Evolutionary conservation across 2,329 filamentous ascomycete species (phyloP), one percentile per base, ranked within the genome.

Genomic region (Aspergillus calidoustus): DNA sequence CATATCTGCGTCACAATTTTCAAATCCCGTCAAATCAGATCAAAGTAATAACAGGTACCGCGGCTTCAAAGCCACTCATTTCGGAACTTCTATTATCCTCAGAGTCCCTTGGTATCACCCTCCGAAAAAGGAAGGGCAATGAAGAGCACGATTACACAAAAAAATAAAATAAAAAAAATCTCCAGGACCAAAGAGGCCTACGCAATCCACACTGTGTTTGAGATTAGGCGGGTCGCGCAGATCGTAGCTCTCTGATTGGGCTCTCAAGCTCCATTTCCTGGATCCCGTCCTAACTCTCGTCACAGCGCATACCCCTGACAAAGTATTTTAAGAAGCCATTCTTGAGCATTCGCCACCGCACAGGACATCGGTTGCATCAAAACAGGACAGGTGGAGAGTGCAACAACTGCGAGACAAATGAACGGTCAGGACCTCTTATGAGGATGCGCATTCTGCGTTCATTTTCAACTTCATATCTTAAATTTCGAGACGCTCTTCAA

Each of bases 191-290:
- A 38, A 28, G 23, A 11, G 25, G 57, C 48, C 30, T 48, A 57
- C 62, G 60, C 60, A 60, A 65, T 60, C 60, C 62, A 63, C 59
- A 59, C 57, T 54, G 52, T 46, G 57, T 65, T 64, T 68, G 64
- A 69, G 63, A 68, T 61, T 59, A 54, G 64, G 59, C 60, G 62
- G 66, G 55, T 51, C 59, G 51, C 49, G 64, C 60, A 64, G 67
- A 68, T 68, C 63, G 31, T 51, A 56, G 31, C 15, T 43, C 49
- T 53, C n/a, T 58, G 34, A 66, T 65, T 66, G 65, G 66, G 22
- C 41, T 50, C 60, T 56, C 47, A 11, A 30, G 31, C 51, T 44
- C 34, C 44, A 22, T 34, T 34, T 55, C 43, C 53, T 47, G 53
- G 19, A 28, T 8, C 41, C 23, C 43, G 46, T 38, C 2, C 4